Evolutionary conservation across 1,284 basidiomycete genomes (phyloP).

Genomic region (Papiliotrema laurentii): DNA sequence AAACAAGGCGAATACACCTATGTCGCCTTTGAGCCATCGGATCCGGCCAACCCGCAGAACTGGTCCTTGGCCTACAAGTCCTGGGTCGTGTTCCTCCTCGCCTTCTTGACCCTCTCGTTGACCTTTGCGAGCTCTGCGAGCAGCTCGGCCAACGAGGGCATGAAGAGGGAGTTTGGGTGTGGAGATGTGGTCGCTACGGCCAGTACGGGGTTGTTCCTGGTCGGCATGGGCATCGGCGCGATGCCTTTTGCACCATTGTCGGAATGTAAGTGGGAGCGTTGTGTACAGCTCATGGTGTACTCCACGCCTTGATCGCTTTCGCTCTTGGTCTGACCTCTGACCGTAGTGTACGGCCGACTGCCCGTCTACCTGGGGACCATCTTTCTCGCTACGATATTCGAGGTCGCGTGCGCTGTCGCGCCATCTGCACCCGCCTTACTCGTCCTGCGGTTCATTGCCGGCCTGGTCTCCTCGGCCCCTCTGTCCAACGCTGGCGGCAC

Average conservation of each 20-base stretch:
- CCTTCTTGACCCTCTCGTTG: constrained; percentile 20
- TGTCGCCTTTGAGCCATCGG: constrained; percentile 14
- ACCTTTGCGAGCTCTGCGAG: constrained; percentile 21
- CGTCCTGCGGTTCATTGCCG: constrained; percentile 23
- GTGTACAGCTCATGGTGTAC: background rate
- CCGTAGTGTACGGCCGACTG: constrained; percentile 23
- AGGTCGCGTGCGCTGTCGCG: constrained; percentile 16
- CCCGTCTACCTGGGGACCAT: constrained; percentile 23
- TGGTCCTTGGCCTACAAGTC: constrained; percentile 22
- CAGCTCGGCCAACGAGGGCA: constrained; percentile 15
- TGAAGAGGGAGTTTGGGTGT: constrained; percentile 24
- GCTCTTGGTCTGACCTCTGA: constrained; percentile 4
- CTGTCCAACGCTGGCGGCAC: constrained; percentile 25
- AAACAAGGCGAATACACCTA: constrained; percentile 9
- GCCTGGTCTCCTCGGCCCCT: constrained; percentile 20
- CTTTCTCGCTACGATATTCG: constrained; percentile 22
- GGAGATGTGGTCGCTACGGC: constrained; percentile 14
- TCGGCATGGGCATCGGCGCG: constrained; percentile 24
- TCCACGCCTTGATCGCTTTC: too few species aligned
- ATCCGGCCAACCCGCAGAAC: constrained; percentile 22
- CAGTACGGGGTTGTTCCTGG: constrained; percentile 19
- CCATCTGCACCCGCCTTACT: constrained; percentile 14
- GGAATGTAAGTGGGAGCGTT: constrained; percentile 15
- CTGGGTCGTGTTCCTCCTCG: constrained; percentile 14
- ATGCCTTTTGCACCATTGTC: constrained; percentile 27